Conservation (phyloP, 1,284 basidiomycete genomes). For the Neolentinus lepideus region DNA sequence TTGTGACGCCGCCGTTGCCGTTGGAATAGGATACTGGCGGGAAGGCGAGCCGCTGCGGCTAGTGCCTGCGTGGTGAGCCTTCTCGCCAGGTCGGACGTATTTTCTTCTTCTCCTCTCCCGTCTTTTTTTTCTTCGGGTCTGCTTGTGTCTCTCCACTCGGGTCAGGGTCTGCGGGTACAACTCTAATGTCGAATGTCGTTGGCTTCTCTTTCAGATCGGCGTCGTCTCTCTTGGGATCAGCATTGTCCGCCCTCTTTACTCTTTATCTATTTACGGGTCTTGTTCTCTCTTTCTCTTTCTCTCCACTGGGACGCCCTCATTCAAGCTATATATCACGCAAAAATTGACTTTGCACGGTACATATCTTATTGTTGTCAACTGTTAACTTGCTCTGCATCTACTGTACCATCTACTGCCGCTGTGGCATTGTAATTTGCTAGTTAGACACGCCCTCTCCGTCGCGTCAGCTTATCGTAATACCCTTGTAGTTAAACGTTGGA, state of each 20-base stretch:
- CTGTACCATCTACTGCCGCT: background rate
- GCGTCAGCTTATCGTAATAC: background rate
- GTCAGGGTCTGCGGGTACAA: background rate
- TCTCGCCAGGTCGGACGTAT: background rate
- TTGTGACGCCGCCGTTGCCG: background rate
- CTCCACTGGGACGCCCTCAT: background rate
- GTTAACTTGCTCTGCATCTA: slow-evolving; percentile 1
- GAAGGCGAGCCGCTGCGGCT: background rate
- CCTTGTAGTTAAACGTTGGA: background rate
- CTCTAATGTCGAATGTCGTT: background rate
- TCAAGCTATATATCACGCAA: background rate
- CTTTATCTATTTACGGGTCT: background rate
- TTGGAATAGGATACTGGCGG: background rate
- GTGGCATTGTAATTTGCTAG: background rate
- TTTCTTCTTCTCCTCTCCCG: background rate
- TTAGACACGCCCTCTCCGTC: background rate
- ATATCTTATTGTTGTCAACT: slow-evolving; percentile 2
- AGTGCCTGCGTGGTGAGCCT: background rate
- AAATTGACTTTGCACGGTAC: background rate
- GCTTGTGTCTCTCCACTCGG: background rate
- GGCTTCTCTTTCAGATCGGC: background rate
- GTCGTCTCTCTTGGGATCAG: background rate
- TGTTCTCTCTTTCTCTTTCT: background rate
- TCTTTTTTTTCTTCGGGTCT: background rate
- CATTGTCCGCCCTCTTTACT: background rate